These are phyloP conservation scores for Acanthamoeba healyi DNA, from an alignment of 208 protist genomes.

Conservation along the genomic window DNA sequence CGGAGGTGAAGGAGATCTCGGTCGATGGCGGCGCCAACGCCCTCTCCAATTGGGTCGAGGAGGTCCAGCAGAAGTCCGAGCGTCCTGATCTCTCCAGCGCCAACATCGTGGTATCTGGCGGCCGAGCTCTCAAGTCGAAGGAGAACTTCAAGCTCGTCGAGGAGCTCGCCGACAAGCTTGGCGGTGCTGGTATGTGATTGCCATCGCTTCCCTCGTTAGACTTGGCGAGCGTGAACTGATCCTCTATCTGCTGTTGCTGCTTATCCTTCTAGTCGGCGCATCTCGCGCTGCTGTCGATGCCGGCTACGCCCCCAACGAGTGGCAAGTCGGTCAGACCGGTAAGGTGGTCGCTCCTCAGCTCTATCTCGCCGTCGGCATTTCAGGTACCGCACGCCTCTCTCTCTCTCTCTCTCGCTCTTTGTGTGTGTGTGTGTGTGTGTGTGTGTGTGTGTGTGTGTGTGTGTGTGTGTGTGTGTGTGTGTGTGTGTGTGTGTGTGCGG, in stretches of 20 bases:
- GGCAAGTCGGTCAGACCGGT: conserved; percentile 98
- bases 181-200: conserved; percentile 90
- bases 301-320: conserved; percentile 92
- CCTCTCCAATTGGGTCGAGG: conserved; percentile 85
- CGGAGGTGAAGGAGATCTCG: conserved; percentile 72
- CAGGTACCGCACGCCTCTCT: conserved; percentile 6
- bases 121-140: conserved; percentile 96
- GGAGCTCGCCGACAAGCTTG: conserved; percentile 94
- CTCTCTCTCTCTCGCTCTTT: background rate
- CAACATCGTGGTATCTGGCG: conserved; percentile 94
- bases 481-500: too few relatives aligned
- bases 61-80: conserved; percentile 88
- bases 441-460: too few relatives aligned
- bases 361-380: conserved; percentile 97
- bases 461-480: too few relatives aligned
- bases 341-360: conserved; percentile 99
- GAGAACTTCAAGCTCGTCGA: conserved; percentile 99
- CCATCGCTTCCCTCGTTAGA: background rate
- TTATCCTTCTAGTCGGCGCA: conserved; percentile 91
- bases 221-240: background rate
- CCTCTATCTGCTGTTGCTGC: background rate
- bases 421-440: too few relatives aligned
- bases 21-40: conserved; percentile 52
- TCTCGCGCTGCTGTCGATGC: conserved; percentile 98
- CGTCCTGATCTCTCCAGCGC: conserved; percentile 96